These are phyloP conservation scores for Dichotomopilus funicola DNA, from an alignment of 2,329 filamentous ascomycete species.

Conservation along the genomic window DNA sequence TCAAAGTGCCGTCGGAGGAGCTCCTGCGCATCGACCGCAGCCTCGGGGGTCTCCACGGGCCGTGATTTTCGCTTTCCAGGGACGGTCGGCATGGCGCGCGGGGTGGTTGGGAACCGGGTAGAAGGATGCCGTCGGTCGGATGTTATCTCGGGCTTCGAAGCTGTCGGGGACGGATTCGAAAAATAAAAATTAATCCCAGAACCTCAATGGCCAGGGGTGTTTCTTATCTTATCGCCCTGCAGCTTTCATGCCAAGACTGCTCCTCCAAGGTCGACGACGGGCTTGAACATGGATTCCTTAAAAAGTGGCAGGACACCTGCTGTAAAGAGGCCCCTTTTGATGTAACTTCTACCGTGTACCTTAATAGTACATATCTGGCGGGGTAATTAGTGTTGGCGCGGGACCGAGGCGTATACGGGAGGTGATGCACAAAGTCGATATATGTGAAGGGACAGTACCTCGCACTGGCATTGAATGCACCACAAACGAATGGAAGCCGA, in stretches of 20 bases:
- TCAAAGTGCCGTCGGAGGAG: constrained; percentile 83
- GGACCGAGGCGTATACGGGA: too few relatives aligned
- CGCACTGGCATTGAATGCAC: too few relatives aligned
- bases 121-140: too few relatives aligned
- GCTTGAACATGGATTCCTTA: neutral
- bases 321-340: neutral
- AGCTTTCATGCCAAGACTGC: constrained; percentile 1
- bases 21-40: constrained; percentile 55
- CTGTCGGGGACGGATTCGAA: neutral
- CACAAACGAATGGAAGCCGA: too few relatives aligned
- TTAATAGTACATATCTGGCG: too few relatives aligned
- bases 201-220: constrained; percentile 6
- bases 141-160: neutral
- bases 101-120: neutral
- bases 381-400: too few relatives aligned
- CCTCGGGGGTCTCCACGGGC: constrained; percentile 15
- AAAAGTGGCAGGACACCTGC: neutral
- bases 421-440: too few relatives aligned
- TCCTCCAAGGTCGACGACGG: neutral
- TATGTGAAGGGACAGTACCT: too few relatives aligned
- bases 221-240: constrained; percentile 5
- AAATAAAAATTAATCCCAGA: neutral
- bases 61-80: constrained; percentile 46
- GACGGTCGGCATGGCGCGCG: constrained; percentile 34
- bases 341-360: neutral